phyloP scores from a whole-genome alignment of 345 rosid species.

The Bretschneidera sinensis region DNA sequence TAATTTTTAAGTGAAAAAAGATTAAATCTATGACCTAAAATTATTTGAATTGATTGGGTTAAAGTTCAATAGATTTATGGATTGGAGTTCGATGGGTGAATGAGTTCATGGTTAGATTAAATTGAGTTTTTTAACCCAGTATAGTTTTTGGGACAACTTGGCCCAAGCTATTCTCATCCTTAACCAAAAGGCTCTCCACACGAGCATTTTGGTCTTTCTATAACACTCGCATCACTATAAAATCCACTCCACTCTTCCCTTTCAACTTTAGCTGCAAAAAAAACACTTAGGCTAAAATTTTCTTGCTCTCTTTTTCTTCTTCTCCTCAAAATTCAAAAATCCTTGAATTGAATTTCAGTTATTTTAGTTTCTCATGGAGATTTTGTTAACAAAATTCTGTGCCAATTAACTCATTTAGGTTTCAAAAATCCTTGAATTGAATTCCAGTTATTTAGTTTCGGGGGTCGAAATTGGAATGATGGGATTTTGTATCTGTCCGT shows the following conservation, averaged over 20 bases:
- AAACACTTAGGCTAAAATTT: conserved; percentile 1
- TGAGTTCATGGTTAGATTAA: background rate
- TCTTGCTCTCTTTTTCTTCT: conserved; percentile 8
- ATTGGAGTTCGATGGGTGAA: background rate
- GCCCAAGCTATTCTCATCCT: background rate
- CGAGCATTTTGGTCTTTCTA: conserved; percentile 24
- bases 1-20: no score
- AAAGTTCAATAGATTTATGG: no score
- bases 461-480: conserved; percentile 41
- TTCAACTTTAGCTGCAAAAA: conserved; percentile 33
- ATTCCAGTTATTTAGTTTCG: background rate
- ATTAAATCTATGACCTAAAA: no score
- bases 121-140: background rate
- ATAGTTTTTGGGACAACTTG: background rate
- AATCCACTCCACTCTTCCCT: conserved; percentile 13
- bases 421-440: conserved; percentile 12
- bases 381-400: background rate
- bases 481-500: conserved; percentile 81
- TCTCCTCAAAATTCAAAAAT: background rate
- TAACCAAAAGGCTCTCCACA: background rate
- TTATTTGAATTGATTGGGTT: no score
- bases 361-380: background rate
- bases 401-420: background rate
- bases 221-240: conserved; percentile 16
- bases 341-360: background rate